Conservation (phyloP, 108 stramenopile species). For the Cylindrotheca closterium region DNA sequence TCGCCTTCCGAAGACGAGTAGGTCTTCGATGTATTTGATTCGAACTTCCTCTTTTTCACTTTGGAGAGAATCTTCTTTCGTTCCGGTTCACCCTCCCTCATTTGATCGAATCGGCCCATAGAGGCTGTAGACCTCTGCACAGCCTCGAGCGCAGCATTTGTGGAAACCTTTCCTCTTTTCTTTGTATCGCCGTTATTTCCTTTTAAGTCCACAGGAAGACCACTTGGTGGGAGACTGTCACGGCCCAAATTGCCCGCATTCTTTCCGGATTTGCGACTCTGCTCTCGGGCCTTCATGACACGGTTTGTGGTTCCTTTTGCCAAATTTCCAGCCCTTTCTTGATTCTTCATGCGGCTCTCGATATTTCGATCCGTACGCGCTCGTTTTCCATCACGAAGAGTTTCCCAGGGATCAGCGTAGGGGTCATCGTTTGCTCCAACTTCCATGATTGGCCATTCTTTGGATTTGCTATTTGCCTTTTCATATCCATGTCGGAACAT, state of each 20-base stretch:
- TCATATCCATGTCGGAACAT: conserved; percentile 81
- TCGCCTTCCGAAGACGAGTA: conserved; percentile 52
- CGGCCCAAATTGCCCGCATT: conserved; percentile 40
- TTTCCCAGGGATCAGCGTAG: conserved; percentile 83
- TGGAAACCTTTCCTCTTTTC: conserved; percentile 69
- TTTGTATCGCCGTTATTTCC: conserved; percentile 12
- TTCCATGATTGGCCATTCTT: conserved; percentile 90
- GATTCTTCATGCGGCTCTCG: conserved; percentile 71
- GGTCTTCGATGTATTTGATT: conserved; percentile 51
- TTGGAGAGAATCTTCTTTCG: conserved; percentile 49
- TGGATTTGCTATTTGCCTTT: conserved; percentile 64
- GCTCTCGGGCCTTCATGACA: conserved; percentile 49
- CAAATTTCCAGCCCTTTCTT: conserved; percentile 64
- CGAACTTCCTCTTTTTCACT: conserved; percentile 72
- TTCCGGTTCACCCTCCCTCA: conserved; percentile 83
- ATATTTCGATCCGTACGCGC: conserved; percentile 68
- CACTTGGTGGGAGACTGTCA: conserved; percentile 45
- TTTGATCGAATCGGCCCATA: conserved; percentile 80
- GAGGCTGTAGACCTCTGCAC: conserved; percentile 84
- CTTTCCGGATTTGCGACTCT: conserved; percentile 55
- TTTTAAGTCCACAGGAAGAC: conserved; percentile 77
- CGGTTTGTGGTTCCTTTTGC: conserved; percentile 70
- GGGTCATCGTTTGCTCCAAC: conserved; percentile 85
- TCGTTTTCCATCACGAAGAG: conserved; percentile 67
- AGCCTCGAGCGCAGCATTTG: conserved; percentile 60